phyloP scores from a whole-genome alignment of 768 basidiomycete species.

The Leccinum disarticulatum region DNA sequence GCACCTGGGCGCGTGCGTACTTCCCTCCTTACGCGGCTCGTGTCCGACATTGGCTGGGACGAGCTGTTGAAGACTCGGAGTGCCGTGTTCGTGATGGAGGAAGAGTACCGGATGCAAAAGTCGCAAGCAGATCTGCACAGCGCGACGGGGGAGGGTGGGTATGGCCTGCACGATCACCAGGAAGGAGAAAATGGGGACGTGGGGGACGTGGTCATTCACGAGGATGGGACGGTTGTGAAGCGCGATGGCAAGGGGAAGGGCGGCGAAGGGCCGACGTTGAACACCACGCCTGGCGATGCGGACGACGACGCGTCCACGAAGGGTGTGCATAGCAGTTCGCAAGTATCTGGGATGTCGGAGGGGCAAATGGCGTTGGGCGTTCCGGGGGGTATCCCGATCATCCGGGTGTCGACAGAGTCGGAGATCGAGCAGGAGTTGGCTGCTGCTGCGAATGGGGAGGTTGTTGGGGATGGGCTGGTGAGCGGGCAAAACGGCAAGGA shows the following conservation, averaged over 20 bases:
- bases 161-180: constrained; percentile 18
- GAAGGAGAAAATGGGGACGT: background rate
- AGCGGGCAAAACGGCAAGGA: constrained; percentile 11
- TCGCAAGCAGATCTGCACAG: constrained; percentile 67
- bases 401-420: constrained; percentile 74
- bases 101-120: constrained; percentile 98
- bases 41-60: constrained; percentile 97
- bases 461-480: background rate
- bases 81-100: constrained; percentile 98
- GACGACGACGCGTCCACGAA: constrained; percentile 75
- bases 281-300: constrained; percentile 10
- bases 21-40: no score
- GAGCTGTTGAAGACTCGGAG: constrained; percentile 95
- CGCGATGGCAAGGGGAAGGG: constrained; percentile 8
- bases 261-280: constrained; percentile 4
- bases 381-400: constrained; percentile 54
- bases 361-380: constrained; percentile 8
- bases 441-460: constrained; percentile 29
- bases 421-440: constrained; percentile 48
- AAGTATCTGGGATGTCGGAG: constrained; percentile 29
- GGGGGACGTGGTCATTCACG: constrained; percentile 51
- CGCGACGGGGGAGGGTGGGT: constrained; percentile 17
- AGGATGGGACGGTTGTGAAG: constrained; percentile 54
- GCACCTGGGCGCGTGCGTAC: no score
- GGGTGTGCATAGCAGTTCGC: constrained; percentile 44